These are phyloP conservation scores for Durusdinium trenchii DNA, from an alignment of 73 alveolate genomes.

Conservation along the genomic window DNA sequence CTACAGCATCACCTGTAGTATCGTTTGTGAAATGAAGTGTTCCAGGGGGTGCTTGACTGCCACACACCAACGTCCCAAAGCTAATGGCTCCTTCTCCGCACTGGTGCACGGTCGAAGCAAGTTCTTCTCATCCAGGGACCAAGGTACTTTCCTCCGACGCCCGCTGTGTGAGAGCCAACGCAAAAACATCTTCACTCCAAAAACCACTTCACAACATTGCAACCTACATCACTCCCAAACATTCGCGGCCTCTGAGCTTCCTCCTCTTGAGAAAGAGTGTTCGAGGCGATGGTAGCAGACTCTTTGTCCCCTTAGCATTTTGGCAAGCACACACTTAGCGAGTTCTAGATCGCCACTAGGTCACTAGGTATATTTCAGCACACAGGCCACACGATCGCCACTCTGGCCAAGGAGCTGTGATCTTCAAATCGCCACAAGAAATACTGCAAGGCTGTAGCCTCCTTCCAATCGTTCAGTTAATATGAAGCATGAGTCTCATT, in stretches of 20 bases:
- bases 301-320: constrained; percentile 84
- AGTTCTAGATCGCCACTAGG: no score
- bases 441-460: constrained; percentile 63
- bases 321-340: no score
- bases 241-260: constrained; percentile 21
- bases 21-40: no score
- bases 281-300: constrained; percentile 40
- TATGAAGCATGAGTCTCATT: background rate
- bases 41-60: no score
- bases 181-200: no score
- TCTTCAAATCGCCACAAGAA: constrained; percentile 64
- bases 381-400: background rate
- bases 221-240: no score
- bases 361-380: no score
- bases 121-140: background rate
- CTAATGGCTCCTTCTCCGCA: no score
- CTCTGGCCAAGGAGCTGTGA: constrained; percentile 18
- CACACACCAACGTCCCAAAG: no score
- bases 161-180: background rate
- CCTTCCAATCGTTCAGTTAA: background rate
- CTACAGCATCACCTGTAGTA: no score
- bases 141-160: background rate
- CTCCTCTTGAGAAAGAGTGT: constrained; percentile 22
- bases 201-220: no score
- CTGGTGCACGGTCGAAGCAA: no score